phyloP scores from a whole-genome alignment of 2,329 filamentous ascomycete species.

The Venturia nashicola region DNA sequence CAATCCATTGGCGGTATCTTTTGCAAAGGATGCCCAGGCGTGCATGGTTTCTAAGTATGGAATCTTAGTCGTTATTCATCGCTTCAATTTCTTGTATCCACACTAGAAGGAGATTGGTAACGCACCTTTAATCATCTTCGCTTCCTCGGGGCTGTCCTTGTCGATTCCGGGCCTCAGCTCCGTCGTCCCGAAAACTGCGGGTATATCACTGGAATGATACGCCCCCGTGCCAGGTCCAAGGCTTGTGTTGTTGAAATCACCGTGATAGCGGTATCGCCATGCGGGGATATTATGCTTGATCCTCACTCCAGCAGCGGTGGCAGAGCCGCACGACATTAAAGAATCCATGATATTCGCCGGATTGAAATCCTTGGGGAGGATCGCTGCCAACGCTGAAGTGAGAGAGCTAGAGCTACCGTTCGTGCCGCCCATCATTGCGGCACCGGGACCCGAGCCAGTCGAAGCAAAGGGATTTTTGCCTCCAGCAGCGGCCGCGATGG shows the following conservation, averaged over 20 bases:
- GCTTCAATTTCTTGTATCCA: too few species aligned
- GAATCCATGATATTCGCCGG: background rate
- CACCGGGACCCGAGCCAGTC: background rate
- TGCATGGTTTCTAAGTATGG: background rate
- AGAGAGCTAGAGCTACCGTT: background rate
- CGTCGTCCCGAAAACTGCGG: conserved; percentile 10
- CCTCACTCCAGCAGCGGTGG: background rate
- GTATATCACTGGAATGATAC: conserved; percentile 9
- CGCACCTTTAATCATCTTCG: background rate
- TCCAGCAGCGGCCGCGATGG: background rate
- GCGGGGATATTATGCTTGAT: background rate
- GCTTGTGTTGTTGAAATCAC: conserved; percentile 6
- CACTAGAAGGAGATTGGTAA: background rate
- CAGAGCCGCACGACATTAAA: background rate
- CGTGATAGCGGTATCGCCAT: conserved; percentile 7
- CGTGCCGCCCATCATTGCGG: background rate
- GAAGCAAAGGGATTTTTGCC: background rate
- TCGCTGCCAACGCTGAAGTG: background rate
- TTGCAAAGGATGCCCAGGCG: conserved; percentile 8
- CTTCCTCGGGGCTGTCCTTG: background rate
- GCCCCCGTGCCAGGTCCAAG: conserved; percentile 10
- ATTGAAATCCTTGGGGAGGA: background rate
- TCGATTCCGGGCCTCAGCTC: background rate
- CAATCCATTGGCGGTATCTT: conserved; percentile 8
- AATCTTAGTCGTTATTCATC: background rate